Conservation (phyloP, 805 yeast genomes). For the Starmera caribaea region DNA sequence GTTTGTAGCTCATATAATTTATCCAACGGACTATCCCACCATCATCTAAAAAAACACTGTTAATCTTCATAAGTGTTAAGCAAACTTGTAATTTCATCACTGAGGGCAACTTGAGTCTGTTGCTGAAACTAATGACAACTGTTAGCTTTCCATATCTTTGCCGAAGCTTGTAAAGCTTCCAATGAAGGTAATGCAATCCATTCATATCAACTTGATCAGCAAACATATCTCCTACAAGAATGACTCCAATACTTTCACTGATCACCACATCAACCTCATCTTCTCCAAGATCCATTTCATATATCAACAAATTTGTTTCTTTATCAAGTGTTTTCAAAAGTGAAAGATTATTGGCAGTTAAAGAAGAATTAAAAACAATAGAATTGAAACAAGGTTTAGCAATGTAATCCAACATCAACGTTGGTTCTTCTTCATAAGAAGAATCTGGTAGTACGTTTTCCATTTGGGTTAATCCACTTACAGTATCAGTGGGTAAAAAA, state of each 20-base stretch:
- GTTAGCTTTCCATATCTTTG: conserved; percentile 1
- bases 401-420: neutral
- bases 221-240: conserved; percentile 3
- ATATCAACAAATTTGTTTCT: conserved; percentile 1
- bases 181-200: conserved; percentile 2
- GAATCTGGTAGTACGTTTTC: too few relatives aligned
- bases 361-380: conserved; percentile 5
- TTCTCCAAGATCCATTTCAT: conserved; percentile 9
- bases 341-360: conserved; percentile 1
- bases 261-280: conserved; percentile 11
- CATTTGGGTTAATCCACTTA: too few relatives aligned
- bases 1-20: too few relatives aligned
- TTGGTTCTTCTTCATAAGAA: neutral
- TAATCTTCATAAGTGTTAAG: conserved; percentile 6
- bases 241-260: conserved; percentile 5
- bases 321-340: conserved; percentile 1
- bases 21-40: too few relatives aligned
- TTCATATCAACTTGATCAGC: conserved; percentile 6
- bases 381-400: neutral
- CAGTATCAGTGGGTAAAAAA: too few relatives aligned
- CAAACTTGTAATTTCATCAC: conserved; percentile 9
- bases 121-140: conserved; percentile 3
- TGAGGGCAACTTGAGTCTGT: conserved; percentile 1
- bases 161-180: neutral
- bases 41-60: neutral